Evolutionary conservation across 2,329 filamentous ascomycete species (phyloP), one percentile per base, ranked within the genome.

Genomic region (Fusarium mexicanum): DNA sequence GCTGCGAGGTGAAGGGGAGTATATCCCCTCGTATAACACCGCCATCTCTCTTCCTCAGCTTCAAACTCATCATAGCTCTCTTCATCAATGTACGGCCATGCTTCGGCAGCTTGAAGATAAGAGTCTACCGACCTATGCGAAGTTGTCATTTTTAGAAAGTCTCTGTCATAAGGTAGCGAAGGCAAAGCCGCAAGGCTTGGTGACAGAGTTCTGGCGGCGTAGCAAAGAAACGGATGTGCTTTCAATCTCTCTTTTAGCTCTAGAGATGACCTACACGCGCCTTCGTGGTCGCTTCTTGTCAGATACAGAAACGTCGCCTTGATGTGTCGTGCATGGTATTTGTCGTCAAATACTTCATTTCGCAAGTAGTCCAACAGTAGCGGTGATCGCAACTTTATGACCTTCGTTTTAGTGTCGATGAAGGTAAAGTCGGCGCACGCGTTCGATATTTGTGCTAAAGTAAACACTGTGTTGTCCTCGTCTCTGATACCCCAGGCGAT

Each of bases 201-300:
- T 5, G 62, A n/a, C 1, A 67, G 26, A 2, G 24, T 40, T 17
- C 20, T 33, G 18, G 64, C 64, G 11, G 62, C 62, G 6, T 40
- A 67, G 38, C 62, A 67, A 2, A 67, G 64, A 59, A 60, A 67
- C 5, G 62, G 62, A 24, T 67, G 38, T 2, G 44, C n/a, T 3
- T 29, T 22, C 0, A 67, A 12, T 17, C 64, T 26, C 5, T 67
- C 10, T 17, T 60, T 44, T 3, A 67, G 26, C 14, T 67, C 18
- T 1, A 20, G 6, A 1, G 64, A 67, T 5, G 62, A 67, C 3
- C 14, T 40, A 10, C 50, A 67, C 2, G 44, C 44, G 1, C 64
- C 64, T 2, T 44, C 43, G 3, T 22, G 17, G 24, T 55, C 51
- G 8, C 20, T 5, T 5, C 31, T 44, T 0, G 64, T 40, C 13